Conservation (phyloP, 208 protist species). For the Crithidia bombi region DNA sequence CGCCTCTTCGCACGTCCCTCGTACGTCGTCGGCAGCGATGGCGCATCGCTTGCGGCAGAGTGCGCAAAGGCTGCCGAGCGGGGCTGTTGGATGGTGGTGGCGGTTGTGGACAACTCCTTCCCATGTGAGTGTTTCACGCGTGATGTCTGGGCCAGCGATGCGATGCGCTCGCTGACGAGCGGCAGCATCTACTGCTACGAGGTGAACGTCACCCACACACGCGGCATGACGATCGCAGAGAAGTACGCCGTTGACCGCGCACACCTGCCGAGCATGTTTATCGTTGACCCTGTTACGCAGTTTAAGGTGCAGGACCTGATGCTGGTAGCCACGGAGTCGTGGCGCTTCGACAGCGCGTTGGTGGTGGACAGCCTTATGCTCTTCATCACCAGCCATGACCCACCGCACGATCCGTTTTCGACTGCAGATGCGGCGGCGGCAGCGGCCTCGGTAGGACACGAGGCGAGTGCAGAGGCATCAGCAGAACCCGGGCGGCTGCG, state of each 20-base stretch:
- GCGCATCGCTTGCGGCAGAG: conserved; percentile 37
- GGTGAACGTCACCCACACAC: conserved; percentile 44
- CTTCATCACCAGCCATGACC: conserved; percentile 46
- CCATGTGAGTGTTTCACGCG: conserved; percentile 65
- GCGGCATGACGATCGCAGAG: conserved; percentile 42
- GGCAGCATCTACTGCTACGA: conserved; percentile 61
- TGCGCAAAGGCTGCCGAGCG: conserved; percentile 41
- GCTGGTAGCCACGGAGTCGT: conserved; percentile 22
- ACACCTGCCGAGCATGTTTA: conserved; percentile 52
- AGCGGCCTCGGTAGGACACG: background rate
- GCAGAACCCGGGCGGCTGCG: background rate
- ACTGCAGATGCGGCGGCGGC: conserved; percentile 10
- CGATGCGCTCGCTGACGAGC: conserved; percentile 36
- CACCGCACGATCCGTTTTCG: conserved; percentile 34
- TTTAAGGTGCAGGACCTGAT: conserved; percentile 48
- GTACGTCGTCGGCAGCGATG: conserved; percentile 51
- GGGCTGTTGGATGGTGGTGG: conserved; percentile 73
- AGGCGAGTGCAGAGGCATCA: background rate
- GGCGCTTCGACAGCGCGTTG: conserved; percentile 41
- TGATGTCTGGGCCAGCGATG: conserved; percentile 70
- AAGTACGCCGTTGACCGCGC: conserved; percentile 45
- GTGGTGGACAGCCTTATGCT: conserved; percentile 51
- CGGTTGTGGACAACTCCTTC: conserved; percentile 59
- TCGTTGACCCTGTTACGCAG: conserved; percentile 76
- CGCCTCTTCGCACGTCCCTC: conserved; percentile 46